A percentile compares a stretch with the other conserved stretches of the same genome.
These are phyloP conservation scores for Thielaviopsis ethacetica DNA, from an alignment of 2,329 filamentous ascomycete species.

Conservation along the genomic window DNA sequence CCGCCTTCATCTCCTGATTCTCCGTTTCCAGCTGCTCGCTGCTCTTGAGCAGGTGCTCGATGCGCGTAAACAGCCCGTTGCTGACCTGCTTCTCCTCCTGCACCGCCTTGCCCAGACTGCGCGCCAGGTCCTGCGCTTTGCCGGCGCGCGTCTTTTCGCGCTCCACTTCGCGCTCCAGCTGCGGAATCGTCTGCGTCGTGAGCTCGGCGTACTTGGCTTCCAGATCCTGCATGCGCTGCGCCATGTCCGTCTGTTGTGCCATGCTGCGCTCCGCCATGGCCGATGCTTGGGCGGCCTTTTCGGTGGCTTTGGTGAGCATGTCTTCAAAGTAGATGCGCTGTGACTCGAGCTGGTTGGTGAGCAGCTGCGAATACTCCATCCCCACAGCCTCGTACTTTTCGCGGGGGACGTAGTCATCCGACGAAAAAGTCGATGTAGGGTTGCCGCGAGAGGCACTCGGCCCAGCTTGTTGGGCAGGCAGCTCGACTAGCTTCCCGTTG, in stretches of 20 bases:
- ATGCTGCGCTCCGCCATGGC: slow-evolving; percentile 48
- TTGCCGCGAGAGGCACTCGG: slow-evolving; percentile 16
- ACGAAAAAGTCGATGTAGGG: slow-evolving; percentile 17
- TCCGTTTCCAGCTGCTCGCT: slow-evolving; percentile 40
- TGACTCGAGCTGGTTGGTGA: slow-evolving; percentile 83
- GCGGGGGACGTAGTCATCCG: slow-evolving; percentile 52
- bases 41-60: slow-evolving; percentile 55
- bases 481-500: slow-evolving; percentile 79
- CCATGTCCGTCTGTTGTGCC: slow-evolving; percentile 19
- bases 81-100: slow-evolving; percentile 79
- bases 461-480: slow-evolving; percentile 36
- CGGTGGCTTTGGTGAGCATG: slow-evolving; percentile 70
- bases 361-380: slow-evolving; percentile 83
- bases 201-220: slow-evolving; percentile 25
- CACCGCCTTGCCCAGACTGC: slow-evolving; percentile 56
- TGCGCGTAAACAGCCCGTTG: slow-evolving; percentile 65
- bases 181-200: slow-evolving; percentile 39
- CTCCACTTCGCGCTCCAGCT: slow-evolving; percentile 55
- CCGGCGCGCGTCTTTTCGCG: slow-evolving; percentile 51
- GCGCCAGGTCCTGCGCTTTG: slow-evolving; percentile 60
- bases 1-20: slow-evolving; percentile 36
- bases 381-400: slow-evolving; percentile 62
- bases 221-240: slow-evolving; percentile 13
- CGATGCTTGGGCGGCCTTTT: slow-evolving; percentile 68
- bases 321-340: slow-evolving; percentile 92